Percentiles rank a stretch among this genome's conserved stretches.
These are phyloP conservation scores for Neoboletus subvelutipes DNA, from an alignment of 768 basidiomycete genomes.

Conservation along the genomic window DNA sequence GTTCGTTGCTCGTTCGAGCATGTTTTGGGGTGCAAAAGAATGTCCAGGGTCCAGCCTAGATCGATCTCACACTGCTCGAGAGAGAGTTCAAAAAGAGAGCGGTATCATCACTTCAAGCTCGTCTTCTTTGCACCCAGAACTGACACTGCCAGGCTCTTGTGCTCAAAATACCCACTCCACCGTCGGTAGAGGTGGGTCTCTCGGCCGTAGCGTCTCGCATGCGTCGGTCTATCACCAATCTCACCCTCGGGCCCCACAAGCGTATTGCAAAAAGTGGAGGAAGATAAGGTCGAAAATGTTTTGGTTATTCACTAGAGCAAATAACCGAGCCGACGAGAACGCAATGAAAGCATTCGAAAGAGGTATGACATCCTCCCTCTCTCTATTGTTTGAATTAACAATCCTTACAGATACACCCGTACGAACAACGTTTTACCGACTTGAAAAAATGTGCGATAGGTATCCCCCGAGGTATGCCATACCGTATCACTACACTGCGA, in stretches of 20 bases:
- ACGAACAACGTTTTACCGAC: slow-evolving; percentile 54
- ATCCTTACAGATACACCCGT: slow-evolving; percentile 46
- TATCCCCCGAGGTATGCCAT: neutral
- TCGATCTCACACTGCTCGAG: slow-evolving; percentile 4
- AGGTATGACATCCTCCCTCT: slow-evolving; percentile 33
- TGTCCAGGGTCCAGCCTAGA: slow-evolving; percentile 10
- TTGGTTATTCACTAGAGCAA: slow-evolving; percentile 41
- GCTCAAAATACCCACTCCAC: slow-evolving; percentile 34
- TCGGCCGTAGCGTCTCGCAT: neutral
- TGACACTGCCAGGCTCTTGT: slow-evolving; percentile 40
- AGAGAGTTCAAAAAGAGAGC: slow-evolving; percentile 21
- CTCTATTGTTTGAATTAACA: neutral
- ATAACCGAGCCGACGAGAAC: slow-evolving; percentile 35
- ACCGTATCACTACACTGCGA: slow-evolving; percentile 5
- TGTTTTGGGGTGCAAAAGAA: slow-evolving; percentile 19
- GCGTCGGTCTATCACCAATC: slow-evolving; percentile 7
- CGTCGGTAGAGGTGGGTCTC: slow-evolving; percentile 16
- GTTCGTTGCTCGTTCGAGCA: slow-evolving; percentile 9
- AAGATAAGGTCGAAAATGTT: slow-evolving; percentile 53
- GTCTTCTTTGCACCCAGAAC: slow-evolving; percentile 51
- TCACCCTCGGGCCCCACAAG: slow-evolving; percentile 46
- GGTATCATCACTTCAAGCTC: slow-evolving; percentile 16
- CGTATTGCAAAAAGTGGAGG: slow-evolving; percentile 48
- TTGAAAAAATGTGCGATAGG: slow-evolving; percentile 42
- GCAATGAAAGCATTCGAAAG: slow-evolving; percentile 47